Base-by-base conservation (phyloP, 73 alveolate species). In the Effrenium voratum region DNA sequence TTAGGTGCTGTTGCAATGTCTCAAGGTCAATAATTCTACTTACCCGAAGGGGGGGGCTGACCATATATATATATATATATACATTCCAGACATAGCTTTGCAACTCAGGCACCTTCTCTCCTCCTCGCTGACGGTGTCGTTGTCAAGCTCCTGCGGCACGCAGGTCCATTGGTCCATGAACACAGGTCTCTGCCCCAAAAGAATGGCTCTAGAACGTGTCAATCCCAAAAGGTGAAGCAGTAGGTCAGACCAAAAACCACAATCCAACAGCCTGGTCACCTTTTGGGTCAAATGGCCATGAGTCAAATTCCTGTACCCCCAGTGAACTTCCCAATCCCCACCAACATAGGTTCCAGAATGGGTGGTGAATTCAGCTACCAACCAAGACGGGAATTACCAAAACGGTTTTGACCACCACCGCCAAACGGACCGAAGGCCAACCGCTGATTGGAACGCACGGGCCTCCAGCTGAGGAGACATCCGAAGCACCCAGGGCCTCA, bases 401-500 rank as follows among this genome's bases (percentile, higher is more conserved):
- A 12, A 12, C 63, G 63, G 63, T 19, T 8, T 8, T 8, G 8
- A 8, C 63, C 8, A 52, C 19, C 63, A 52, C 63, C 63, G 8
- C 63, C 19, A 8, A 8, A 52, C 26, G 19, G 8, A 8, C 63
- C 63, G 63, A 19, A 8, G 19, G 26, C 26, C 63, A 8, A 19
- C 8, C 63, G 63, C 63, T 19, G 63, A 12, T 52, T 52, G 28
- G n/a, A n/a, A n/a, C n/a, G 41, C 80, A 24, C 26, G 46, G 22
- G 34, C 97, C 97, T 90, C 97, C 88, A 90, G 38, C 34, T 90
- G 86, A 8, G 97, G 97, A 16, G 87, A 50, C 55, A 70, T 32
- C 38, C 75, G 45, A 22, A 90, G 57, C 50, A 90, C 47, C 97
- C 97, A 90, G 19, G 97, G 97, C 97, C 97, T 90, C 36, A n/a